Evolutionary conservation across 2,329 filamentous ascomycete genomes (phyloP).

Genomic region (Penicillium oxalicum): DNA sequence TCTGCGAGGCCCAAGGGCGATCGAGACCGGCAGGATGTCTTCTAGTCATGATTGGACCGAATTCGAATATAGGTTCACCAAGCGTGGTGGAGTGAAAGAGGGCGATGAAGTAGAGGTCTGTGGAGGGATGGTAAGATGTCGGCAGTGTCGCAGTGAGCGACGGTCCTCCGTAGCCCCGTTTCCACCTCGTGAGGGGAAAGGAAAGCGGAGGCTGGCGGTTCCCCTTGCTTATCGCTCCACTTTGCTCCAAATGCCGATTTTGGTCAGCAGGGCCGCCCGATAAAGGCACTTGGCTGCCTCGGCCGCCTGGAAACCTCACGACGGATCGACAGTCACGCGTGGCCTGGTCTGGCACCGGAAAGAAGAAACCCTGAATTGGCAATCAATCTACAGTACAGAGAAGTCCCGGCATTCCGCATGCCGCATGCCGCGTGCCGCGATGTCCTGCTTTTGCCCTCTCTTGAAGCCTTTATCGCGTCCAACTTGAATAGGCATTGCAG

Average conservation of each 20-base stretch:
- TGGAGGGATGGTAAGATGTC: neutral
- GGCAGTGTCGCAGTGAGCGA: neutral
- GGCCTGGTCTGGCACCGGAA: too few relatives aligned
- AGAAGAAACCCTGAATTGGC: too few relatives aligned
- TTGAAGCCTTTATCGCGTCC: too few relatives aligned
- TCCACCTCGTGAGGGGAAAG: constrained; percentile 15
- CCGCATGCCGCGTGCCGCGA: too few relatives aligned
- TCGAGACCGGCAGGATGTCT: constrained; percentile 25
- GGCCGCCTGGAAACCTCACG: neutral
- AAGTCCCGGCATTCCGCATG: too few relatives aligned
- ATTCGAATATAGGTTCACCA: too few relatives aligned
- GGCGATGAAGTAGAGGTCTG: neutral
- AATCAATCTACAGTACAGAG: too few relatives aligned
- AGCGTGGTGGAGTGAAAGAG: too few relatives aligned
- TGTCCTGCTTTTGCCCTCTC: too few relatives aligned
- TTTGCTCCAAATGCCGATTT: neutral
- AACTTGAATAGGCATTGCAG: too few relatives aligned
- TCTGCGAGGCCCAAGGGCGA: constrained; percentile 27
- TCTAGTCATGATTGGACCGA: constrained; percentile 26
- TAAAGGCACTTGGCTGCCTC: constrained; percentile 1
- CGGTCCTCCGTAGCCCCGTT: too few relatives aligned
- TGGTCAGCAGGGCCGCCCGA: constrained; percentile 3
- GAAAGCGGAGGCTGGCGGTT: constrained; percentile 10
- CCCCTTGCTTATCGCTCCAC: constrained; percentile 15
- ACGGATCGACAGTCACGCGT: too few relatives aligned